These are phyloP conservation scores for Metschnikowia noctiluminum DNA, from an alignment of 805 yeast species.

Conservation along the genomic window DNA sequence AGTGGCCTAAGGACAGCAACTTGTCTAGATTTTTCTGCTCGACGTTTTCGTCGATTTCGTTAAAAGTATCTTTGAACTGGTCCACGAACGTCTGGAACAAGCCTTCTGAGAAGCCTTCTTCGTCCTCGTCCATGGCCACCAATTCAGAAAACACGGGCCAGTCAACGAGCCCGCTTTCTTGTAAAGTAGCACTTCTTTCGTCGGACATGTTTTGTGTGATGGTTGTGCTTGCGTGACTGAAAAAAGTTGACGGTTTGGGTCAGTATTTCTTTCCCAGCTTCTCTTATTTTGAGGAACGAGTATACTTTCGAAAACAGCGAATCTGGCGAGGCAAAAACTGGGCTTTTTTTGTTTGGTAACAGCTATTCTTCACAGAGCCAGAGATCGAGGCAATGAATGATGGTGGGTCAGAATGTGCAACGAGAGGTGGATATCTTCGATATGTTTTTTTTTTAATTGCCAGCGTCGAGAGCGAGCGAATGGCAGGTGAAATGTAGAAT, in stretches of 20 bases:
- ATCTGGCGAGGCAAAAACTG: too few species aligned
- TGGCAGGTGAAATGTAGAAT: background rate
- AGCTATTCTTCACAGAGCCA: too few species aligned
- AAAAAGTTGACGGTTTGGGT: background rate
- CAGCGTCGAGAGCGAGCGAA: background rate
- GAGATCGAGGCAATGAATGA: too few species aligned
- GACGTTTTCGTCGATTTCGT: constrained; percentile 61
- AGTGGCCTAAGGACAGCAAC: constrained; percentile 81
- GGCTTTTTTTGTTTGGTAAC: too few species aligned
- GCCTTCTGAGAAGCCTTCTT: constrained; percentile 80
- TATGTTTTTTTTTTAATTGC: too few species aligned
- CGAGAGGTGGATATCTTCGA: background rate
- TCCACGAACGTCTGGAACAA: constrained; percentile 82
- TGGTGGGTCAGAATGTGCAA: background rate
- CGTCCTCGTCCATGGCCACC: constrained; percentile 94
- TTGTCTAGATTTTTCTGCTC: constrained; percentile 46
- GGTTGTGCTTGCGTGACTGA: background rate
- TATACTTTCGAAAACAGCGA: too few species aligned
- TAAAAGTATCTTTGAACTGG: constrained; percentile 80
- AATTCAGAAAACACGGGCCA: constrained; percentile 88
- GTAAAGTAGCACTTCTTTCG: constrained; percentile 24
- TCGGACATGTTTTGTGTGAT: constrained; percentile 9
- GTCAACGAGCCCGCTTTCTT: constrained; percentile 67
- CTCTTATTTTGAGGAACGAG: too few species aligned
- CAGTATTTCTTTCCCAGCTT: too few species aligned